Percentiles rank a stretch among this genome's conserved stretches.
These are phyloP conservation scores for Gamarada debralockiae DNA, from an alignment of 495 filamentous ascomycete species.

Conservation along the genomic window DNA sequence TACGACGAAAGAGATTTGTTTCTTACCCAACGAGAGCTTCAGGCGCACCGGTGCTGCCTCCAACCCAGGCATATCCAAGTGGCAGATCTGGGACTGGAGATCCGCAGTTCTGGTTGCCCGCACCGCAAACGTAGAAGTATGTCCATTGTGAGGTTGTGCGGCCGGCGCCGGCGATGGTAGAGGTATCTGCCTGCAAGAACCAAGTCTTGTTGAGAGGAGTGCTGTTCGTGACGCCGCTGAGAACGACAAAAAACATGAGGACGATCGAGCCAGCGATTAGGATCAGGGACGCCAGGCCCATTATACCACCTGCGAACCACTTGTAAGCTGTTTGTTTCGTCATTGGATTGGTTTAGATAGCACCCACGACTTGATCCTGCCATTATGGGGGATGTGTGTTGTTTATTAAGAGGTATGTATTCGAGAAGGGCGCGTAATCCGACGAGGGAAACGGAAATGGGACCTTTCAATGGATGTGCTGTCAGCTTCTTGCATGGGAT, in stretches of 20 bases:
- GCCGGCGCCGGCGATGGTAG: constrained; percentile 61
- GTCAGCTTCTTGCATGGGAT: no score
- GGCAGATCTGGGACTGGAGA: constrained; percentile 38
- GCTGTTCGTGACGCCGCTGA: constrained; percentile 58
- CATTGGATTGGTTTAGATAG: background rate
- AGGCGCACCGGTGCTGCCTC: constrained; percentile 35
- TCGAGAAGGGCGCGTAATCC: background rate
- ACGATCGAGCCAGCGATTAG: constrained; percentile 71
- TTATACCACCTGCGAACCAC: constrained; percentile 25
- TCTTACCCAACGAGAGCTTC: constrained; percentile 34
- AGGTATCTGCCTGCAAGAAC: constrained; percentile 75
- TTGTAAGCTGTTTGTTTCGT: background rate
- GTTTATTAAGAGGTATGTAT: background rate
- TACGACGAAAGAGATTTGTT: background rate
- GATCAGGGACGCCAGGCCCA: constrained; percentile 58
- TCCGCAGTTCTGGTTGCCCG: constrained; percentile 44
- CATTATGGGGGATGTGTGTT: background rate
- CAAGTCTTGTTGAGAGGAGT: constrained; percentile 70
- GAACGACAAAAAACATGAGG: constrained; percentile 75
- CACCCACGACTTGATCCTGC: background rate
- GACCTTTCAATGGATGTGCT: no score
- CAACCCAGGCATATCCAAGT: constrained; percentile 47
- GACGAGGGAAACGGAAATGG: no score
- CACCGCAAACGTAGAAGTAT: constrained; percentile 68
- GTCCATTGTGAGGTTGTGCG: constrained; percentile 73